These are phyloP conservation scores for Fusarium sp. DNA, from an alignment of 2,329 filamentous ascomycete species.

Conservation along the genomic window DNA sequence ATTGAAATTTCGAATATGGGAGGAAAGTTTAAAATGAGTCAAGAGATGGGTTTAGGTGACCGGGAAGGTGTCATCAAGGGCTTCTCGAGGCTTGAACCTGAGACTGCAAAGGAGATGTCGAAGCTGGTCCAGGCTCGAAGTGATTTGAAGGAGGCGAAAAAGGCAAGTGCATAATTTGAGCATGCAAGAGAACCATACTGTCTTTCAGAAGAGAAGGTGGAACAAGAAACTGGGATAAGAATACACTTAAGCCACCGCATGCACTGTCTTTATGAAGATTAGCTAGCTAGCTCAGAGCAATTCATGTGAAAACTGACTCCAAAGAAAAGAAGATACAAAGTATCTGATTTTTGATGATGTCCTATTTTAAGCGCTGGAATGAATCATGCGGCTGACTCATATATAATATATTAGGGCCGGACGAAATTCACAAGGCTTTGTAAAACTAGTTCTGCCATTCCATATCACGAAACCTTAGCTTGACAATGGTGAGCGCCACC, in stretches of 20 bases:
- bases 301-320: no score
- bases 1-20: conserved; percentile 66
- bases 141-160: conserved; percentile 45
- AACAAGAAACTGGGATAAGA: background rate
- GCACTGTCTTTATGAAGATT: background rate
- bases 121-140: conserved; percentile 49
- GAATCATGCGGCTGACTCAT: no score
- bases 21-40: conserved; percentile 77
- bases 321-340: no score
- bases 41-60: conserved; percentile 67
- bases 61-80: conserved; percentile 68
- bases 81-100: conserved; percentile 57
- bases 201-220: background rate
- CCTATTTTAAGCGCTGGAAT: no score
- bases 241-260: background rate
- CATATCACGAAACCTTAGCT: no score
- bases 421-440: no score
- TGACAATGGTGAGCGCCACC: no score
- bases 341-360: no score
- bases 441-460: no score
- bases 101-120: conserved; percentile 50
- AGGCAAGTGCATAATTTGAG: background rate
- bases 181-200: background rate
- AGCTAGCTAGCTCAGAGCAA: background rate
- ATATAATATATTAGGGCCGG: no score